A percentile compares a stretch with the other conserved stretches of the same genome.
Evolutionary conservation across 1,284 basidiomycete genomes (phyloP).

Genomic region (Schizophyllum commune): DNA sequence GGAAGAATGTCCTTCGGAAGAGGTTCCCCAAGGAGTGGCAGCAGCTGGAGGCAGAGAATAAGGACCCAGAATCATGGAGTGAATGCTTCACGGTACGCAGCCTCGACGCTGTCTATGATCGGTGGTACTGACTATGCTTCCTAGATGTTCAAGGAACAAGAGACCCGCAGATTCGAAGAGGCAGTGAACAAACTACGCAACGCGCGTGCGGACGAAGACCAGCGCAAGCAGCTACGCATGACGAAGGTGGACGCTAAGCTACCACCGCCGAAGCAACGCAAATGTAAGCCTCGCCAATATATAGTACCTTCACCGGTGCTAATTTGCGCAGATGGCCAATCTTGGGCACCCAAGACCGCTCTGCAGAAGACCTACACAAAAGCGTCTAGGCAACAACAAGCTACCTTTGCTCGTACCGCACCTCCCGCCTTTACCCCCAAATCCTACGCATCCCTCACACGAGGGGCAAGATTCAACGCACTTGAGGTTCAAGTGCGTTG

Average conservation of each 20-base stretch:
- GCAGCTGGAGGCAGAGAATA: conserved; percentile 29
- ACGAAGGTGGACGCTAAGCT: conserved; percentile 62
- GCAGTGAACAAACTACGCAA: conserved; percentile 49
- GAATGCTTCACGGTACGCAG: conserved; percentile 56
- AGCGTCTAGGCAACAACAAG: conserved; percentile 58
- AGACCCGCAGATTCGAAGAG: conserved; percentile 54
- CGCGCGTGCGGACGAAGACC: conserved; percentile 58
- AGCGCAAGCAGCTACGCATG: conserved; percentile 63
- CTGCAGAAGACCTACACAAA: conserved; percentile 70
- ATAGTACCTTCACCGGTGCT: conserved; percentile 11
- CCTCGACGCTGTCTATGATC: not conserved
- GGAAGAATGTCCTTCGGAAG: conserved; percentile 56
- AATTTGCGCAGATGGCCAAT: conserved; percentile 35
- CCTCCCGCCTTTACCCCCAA: conserved; percentile 37
- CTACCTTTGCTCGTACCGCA: conserved; percentile 44
- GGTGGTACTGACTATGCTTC: conserved; percentile 8
- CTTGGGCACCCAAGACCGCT: conserved; percentile 51
- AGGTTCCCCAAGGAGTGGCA: conserved; percentile 47
- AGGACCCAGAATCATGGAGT: conserved; percentile 57
- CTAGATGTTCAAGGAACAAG: conserved; percentile 47
- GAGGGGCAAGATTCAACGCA: conserved; percentile 33
- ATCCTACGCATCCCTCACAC: conserved; percentile 4
- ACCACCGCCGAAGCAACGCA: conserved; percentile 51
- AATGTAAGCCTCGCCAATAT: conserved; percentile 33
- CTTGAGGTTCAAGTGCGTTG: too few relatives aligned